Base-by-base conservation (phyloP, 179 eudicot species). In the Carnegiea gigantea region DNA sequence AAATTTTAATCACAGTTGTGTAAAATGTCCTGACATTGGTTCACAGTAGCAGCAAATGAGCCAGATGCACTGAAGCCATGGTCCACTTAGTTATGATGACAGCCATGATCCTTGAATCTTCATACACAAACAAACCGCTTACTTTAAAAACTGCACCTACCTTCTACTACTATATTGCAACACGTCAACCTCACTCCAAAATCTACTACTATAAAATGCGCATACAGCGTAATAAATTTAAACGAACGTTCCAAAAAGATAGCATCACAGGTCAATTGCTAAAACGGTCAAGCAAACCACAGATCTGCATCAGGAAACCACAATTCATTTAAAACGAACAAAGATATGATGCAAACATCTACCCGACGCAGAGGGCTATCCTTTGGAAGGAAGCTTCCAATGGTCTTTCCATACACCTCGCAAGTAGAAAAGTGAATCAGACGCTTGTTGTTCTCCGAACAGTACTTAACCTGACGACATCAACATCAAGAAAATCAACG, bases 401-500 rank as follows among this genome's bases (percentile, higher is more conserved):
- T 92, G 43, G 99, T 95, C 85, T 95, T 95, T 73, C 99, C 99
- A 87, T 95, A 95, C 60, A 95, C 95, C 86, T 95, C 99, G 89
- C 99, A 95, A 68, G 99, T 95, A 15, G 99, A 95, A 84, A 95
- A 95, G 88, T 95, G 99, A 82, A 95, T 95, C 84, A 95, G 94
- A 81, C 99, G 97, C 95, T 95, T 95, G 84, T 80, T 86, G 83
- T 95, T 95, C 85, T 95, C 99, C 6, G 99, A 94, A 81, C 99
- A 95, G 86, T 95, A 95, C 90, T 95, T 95, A 30, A 95, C 97
- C 99, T 95, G 78, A 20, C n/a, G 3, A 30, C 21, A 82, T 28
- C 72, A 64, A 48, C 36, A 68, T 24, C 73, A 70, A 9, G 64
- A 59, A 40, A 28, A 79, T 75, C 78, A 75, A 43, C 49, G 5